Percentiles rank a stretch among this genome's conserved stretches.
Evolutionary conservation across 225 moss, liverwort and hornwort genomes (phyloP).

Genomic region (Marchantia polymorpha): DNA sequence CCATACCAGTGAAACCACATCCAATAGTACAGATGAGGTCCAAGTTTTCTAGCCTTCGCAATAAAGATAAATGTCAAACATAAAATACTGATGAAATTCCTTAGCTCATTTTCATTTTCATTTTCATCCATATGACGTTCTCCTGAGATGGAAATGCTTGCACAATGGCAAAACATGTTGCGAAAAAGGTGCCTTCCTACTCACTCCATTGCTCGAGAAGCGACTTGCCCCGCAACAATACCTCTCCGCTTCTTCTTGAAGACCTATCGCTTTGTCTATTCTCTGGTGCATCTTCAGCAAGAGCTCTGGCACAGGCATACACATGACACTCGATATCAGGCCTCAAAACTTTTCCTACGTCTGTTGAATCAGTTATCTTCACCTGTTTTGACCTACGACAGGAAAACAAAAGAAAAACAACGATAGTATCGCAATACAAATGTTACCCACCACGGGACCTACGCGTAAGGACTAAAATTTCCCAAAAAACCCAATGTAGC

Average conservation of each 20-base stretch:
- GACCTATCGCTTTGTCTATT: not conserved
- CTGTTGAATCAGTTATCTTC: not conserved
- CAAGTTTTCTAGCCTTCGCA: not conserved
- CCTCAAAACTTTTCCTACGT: not conserved
- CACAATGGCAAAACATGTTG: not conserved
- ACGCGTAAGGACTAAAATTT: too few relatives aligned
- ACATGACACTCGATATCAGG: not conserved
- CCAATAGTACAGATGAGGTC: not conserved
- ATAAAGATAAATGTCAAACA: too few relatives aligned
- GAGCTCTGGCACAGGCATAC: not conserved
- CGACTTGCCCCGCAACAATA: conserved; percentile 29
- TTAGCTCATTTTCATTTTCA: too few relatives aligned
- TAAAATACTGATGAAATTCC: too few relatives aligned
- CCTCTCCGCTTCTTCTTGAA: conserved; percentile 2
- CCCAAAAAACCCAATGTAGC: not conserved
- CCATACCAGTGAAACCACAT: not conserved
- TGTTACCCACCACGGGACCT: too few relatives aligned
- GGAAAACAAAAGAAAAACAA: not conserved
- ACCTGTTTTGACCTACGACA: not conserved
- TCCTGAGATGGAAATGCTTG: too few relatives aligned
- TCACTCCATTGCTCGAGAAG: conserved; percentile 40
- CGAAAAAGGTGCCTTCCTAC: conserved; percentile 29
- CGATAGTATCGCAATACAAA: not conserved
- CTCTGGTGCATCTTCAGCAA: not conserved
- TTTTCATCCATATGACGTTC: too few relatives aligned